phyloP scores from a whole-genome alignment of 495 filamentous ascomycete species.

The Antarctomyces pellizariae region DNA sequence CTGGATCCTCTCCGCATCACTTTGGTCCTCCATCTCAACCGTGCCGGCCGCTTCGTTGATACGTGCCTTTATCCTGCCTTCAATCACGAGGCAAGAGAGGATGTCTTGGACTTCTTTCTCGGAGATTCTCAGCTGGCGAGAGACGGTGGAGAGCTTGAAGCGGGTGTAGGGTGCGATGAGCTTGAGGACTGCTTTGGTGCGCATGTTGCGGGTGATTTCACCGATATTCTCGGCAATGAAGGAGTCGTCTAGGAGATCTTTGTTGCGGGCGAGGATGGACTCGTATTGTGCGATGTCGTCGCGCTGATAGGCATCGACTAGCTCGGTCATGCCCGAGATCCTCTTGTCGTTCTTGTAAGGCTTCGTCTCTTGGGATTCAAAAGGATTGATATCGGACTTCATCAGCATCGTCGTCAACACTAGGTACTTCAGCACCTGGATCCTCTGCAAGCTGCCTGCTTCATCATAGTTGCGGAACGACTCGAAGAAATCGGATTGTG shows the following conservation, averaged over 20 bases:
- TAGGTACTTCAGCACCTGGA: conserved; percentile 93
- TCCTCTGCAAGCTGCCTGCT: conserved; percentile 83
- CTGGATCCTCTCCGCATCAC: conserved; percentile 47
- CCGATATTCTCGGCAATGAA: conserved; percentile 99
- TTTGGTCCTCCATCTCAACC: conserved; percentile 52
- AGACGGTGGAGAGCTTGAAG: conserved; percentile 70
- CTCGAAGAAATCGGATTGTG: conserved; percentile 94
- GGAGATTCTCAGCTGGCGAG: conserved; percentile 62
- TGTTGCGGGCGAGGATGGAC: conserved; percentile 63
- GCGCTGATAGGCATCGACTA: conserved; percentile 88
- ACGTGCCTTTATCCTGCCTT: conserved; percentile 61
- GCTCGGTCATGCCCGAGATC: conserved; percentile 88
- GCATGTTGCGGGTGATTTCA: conserved; percentile 95
- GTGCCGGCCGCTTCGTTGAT: conserved; percentile 76
- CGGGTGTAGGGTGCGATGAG: conserved; percentile 86
- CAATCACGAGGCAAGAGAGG: conserved; percentile 74
- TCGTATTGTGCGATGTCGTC: conserved; percentile 90
- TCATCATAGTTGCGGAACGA: conserved; percentile 98
- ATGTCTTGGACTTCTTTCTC: conserved; percentile 80
- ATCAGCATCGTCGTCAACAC: conserved; percentile 95
- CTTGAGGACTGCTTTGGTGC: conserved; percentile 84
- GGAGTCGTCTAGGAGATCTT: conserved; percentile 69
- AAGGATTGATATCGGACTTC: conserved; percentile 98
- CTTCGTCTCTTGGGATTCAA: conserved; percentile 98
- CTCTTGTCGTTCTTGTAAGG: conserved; percentile 90